phyloP scores from a whole-genome alignment of 2,329 filamentous ascomycete genomes.

The Ustulina deusta region DNA sequence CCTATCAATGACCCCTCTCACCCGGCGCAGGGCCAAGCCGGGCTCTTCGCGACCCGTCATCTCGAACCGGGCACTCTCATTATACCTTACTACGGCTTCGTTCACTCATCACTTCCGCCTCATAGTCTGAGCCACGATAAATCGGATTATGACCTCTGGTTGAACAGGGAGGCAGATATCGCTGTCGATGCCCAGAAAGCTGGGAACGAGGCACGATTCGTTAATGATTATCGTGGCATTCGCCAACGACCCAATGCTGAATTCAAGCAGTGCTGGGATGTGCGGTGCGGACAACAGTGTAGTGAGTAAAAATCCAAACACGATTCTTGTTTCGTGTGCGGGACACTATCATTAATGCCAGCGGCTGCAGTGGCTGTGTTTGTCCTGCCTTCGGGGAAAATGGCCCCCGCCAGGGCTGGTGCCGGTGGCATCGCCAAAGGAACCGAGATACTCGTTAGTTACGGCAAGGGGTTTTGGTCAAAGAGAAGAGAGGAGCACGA shows the following conservation, averaged over 20 bases:
- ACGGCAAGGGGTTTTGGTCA: slow-evolving; percentile 76
- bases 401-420: slow-evolving; percentile 49
- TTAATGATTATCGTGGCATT: slow-evolving; percentile 75
- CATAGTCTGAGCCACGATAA: slow-evolving; percentile 53
- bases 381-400: slow-evolving; percentile 62
- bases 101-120: slow-evolving; percentile 59
- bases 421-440: slow-evolving; percentile 64
- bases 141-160: slow-evolving; percentile 74
- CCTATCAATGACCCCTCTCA: slow-evolving; percentile 64
- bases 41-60: slow-evolving; percentile 68
- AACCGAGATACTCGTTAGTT: slow-evolving; percentile 74
- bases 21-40: slow-evolving; percentile 68
- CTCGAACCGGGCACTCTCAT: slow-evolving; percentile 68
- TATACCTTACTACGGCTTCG: slow-evolving; percentile 70
- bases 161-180: slow-evolving; percentile 67
- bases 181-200: slow-evolving; percentile 69
- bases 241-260: slow-evolving; percentile 66
- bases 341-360: slow-evolving; percentile 18
- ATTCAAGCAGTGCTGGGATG: slow-evolving; percentile 70
- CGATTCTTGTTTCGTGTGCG: neutral
- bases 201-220: slow-evolving; percentile 74
- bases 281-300: slow-evolving; percentile 61
- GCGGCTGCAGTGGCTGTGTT: slow-evolving; percentile 51
- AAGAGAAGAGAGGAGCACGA: slow-evolving; percentile 57
- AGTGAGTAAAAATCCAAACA: slow-evolving; percentile 55